Base-by-base conservation (phyloP, 768 basidiomycete species). In the Tephrocybe sp. region DNA sequence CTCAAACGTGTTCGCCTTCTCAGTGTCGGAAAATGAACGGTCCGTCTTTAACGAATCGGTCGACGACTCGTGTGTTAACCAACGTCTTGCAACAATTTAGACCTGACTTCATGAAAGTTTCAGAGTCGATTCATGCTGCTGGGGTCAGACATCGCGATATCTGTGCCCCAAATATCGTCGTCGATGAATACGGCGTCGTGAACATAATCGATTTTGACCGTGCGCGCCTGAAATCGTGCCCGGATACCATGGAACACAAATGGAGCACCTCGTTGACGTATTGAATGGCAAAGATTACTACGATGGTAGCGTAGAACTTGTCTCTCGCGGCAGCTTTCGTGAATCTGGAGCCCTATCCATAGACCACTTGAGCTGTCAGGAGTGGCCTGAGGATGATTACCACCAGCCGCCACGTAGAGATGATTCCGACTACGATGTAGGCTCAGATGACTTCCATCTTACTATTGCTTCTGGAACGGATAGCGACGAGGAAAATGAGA, bases 171-270 rank as follows among this genome's bases (percentile, higher is more conserved):
- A 67, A 65, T 45, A 35, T 67, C 9, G 45, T 58, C 16, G 31
- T 63, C 40, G 45, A 59, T 39, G 44, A 58, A 6, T 35, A 46
- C 5, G 59, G 59, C 9, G 36, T 39, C 16, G 56, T 54, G n/a
- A 52, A 34, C 17, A 59, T 65, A 36, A 62, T 62, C 30, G 64
- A 67, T 48, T 65, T 67, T 49, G 62, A 65, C 48, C 44, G 54
- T 4, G 51, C 60, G 1, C 38, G 34, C 22, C 35, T 54, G 10
- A 32, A 53, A 7, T 38, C 51, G n/a, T 33, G 51, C 17, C 11
- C 34, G 22, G 39, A 16, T 9, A 39, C 46, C 1, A 38, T 38
- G 36, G 5, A 39, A 13, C 46, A 22, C 23, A 47, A 38, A 47
- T 47, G 45, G 14, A 47, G 9, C 45, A 47, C 35, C 26, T 47